Base-by-base conservation (phyloP, 2,329 filamentous ascomycete genomes). In the Clonostachys byssicola region DNA sequence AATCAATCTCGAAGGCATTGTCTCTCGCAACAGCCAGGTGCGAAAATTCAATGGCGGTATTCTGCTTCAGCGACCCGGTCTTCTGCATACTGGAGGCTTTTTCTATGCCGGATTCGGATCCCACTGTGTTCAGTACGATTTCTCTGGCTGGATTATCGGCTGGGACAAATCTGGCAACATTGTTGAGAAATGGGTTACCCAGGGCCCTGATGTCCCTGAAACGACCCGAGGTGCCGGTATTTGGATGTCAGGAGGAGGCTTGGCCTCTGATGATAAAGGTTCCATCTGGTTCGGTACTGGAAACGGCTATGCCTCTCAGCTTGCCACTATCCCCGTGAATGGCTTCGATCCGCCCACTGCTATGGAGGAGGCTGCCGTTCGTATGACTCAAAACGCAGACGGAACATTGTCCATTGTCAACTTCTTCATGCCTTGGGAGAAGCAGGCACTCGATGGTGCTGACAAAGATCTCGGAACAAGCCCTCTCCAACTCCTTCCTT, bases 61-160 rank as follows among this genome's bases (percentile, higher is more conserved):
- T 5, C 67, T 77, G 36, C 67, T 77, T 34, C 77, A 81, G 53
- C 66, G 76, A 8, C 74, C 78, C 0, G 71, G 66, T 5, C 57
- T 81, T 12, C 61, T 72, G 2, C 62, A 74, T 20, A 59, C 72
- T 0, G 73, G 73, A 3, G 64, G 71, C 44, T 68, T 66, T 40
- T 61, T 81, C 6, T 78, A 79, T 46, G 74, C 70, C 1, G 76
- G 67, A 0, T 80, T 81, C 50, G 77, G 75, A 1, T 77, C 75
- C 10, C 73, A 80, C 50, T 81, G 77, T 44, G 77, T 78, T 20
- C 66, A 74, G 47, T 81, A 73, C 57, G 78, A 81, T 54, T 79
- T 79, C 51, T 78, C 75, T 2, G 75, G 75, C 20, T 73, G 71
- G 63, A 62, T 80, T 39, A 64, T 80, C 39, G 73, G 74, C 5